Conservation (phyloP, 208 protist genomes). For the Crithidia thermophila region DNA sequence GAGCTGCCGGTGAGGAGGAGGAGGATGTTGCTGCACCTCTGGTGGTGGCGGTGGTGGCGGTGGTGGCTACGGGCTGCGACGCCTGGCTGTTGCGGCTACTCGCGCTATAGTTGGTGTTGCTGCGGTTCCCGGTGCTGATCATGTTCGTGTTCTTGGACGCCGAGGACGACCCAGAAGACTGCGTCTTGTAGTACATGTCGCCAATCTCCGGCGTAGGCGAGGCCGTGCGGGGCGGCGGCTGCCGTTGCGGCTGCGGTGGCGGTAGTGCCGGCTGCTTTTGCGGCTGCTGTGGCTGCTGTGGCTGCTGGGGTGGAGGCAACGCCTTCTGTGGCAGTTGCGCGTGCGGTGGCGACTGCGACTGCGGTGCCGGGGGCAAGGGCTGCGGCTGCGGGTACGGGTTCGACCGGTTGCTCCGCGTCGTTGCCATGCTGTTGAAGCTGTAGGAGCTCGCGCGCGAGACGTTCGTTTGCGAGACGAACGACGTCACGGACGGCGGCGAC, state of each 20-base stretch:
- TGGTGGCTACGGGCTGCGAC: background rate
- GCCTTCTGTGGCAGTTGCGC: too few species aligned
- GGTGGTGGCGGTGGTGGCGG: background rate
- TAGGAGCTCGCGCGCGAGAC: constrained; percentile 12
- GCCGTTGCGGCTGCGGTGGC: background rate
- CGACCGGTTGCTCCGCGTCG: background rate
- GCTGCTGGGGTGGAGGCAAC: too few species aligned
- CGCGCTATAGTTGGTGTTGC: background rate
- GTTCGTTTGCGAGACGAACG: background rate
- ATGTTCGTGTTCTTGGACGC: background rate
- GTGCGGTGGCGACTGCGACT: too few species aligned
- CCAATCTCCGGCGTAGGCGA: constrained; percentile 10
- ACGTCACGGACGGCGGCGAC: background rate
- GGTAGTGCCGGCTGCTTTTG: background rate
- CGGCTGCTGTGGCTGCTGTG: too few species aligned
- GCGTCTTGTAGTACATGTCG: background rate
- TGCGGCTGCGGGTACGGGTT: background rate
- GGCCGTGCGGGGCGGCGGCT: background rate
- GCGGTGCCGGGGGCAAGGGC: too few species aligned
- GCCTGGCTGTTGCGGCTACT: too few species aligned
- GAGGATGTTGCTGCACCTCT: too few species aligned
- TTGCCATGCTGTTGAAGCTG: constrained; percentile 15
- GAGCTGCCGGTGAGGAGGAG: background rate
- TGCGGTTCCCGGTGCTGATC: background rate
- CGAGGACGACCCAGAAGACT: background rate